Conservation (phyloP, 805 yeast genomes). For the Kodamaea fukazawae region DNA sequence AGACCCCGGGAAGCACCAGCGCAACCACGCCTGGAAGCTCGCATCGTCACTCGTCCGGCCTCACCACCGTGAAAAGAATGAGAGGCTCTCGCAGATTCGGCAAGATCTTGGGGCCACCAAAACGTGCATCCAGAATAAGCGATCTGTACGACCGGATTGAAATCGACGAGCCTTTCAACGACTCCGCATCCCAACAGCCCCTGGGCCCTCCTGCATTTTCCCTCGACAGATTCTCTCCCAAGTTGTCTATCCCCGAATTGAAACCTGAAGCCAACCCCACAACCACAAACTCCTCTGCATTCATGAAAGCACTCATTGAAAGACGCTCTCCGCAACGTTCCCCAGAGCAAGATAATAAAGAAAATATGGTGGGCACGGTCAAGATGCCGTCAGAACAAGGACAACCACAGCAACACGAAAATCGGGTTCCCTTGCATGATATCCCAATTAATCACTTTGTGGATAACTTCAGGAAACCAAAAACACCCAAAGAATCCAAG, state of each 20-base stretch:
- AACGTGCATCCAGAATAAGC: slow-evolving; percentile 36
- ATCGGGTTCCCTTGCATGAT: slow-evolving; percentile 19
- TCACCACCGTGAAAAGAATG: slow-evolving; percentile 23
- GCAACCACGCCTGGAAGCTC: slow-evolving; percentile 11
- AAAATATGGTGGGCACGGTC: slow-evolving; percentile 3
- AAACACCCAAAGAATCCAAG: slow-evolving; percentile 5
- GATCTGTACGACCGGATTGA: slow-evolving; percentile 9
- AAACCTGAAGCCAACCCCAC: slow-evolving; percentile 2
- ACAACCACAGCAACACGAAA: background rate
- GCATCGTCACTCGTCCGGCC: background rate
- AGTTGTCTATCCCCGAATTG: slow-evolving; percentile 1
- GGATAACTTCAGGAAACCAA: slow-evolving; percentile 36
- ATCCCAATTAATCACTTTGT: slow-evolving; percentile 13
- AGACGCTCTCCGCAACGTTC: slow-evolving; percentile 3
- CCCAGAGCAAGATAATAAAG: slow-evolving; percentile 1
- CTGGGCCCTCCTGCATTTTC: slow-evolving; percentile 8
- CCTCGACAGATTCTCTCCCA: slow-evolving; percentile 7
- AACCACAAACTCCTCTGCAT: slow-evolving; percentile 4
- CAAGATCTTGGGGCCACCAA: slow-evolving; percentile 48
- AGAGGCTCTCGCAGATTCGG: slow-evolving; percentile 39
- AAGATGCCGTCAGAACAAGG: background rate
- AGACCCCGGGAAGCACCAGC: slow-evolving; percentile 10
- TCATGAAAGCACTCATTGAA: slow-evolving; percentile 9
- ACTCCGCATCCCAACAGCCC: background rate
- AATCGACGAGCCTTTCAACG: slow-evolving; percentile 1